A percentile compares a stretch with the other conserved stretches of the same genome.
Conservation (phyloP, 768 basidiomycete genomes). For the Trametes cinnabarina region DNA sequence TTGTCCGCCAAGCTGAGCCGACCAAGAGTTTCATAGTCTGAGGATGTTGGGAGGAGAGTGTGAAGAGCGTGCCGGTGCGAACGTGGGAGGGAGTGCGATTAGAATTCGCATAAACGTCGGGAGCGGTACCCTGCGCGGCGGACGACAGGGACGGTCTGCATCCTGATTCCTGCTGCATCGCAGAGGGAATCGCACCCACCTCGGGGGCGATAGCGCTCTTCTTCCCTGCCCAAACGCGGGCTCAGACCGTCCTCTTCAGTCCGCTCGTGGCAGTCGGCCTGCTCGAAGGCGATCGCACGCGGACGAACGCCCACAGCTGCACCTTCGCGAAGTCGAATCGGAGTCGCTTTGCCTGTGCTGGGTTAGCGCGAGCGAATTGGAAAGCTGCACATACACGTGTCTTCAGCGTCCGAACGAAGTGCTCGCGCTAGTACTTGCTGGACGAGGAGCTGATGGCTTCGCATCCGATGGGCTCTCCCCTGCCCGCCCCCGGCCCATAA, state of each 20-base stretch:
- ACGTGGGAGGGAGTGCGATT: not conserved
- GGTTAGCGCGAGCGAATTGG: not conserved
- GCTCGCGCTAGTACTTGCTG: not conserved
- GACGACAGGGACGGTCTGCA: not conserved
- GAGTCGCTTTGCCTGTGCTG: not conserved
- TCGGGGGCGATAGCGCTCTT: conserved; percentile 4
- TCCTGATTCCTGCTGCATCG: not conserved
- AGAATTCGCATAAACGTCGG: conserved; percentile 1
- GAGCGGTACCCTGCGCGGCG: not conserved
- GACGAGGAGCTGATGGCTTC: not conserved
- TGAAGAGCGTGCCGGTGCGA: not conserved
- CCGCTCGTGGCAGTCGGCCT: no score
- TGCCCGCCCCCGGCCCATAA: not conserved
- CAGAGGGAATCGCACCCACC: not conserved
- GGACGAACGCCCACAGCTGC: not conserved
- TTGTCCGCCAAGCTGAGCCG: no score
- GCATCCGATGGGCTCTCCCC: no score
- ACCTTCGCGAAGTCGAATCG: not conserved
- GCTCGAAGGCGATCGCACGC: no score
- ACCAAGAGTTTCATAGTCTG: no score
- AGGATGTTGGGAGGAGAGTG: not conserved
- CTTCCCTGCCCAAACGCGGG: no score
- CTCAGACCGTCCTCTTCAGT: no score
- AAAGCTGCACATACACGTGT: not conserved
- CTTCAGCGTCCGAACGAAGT: not conserved